These are phyloP conservation scores for Arachis stenosperma DNA, from an alignment of 306 rosid genomes.

Conservation along the genomic window DNA sequence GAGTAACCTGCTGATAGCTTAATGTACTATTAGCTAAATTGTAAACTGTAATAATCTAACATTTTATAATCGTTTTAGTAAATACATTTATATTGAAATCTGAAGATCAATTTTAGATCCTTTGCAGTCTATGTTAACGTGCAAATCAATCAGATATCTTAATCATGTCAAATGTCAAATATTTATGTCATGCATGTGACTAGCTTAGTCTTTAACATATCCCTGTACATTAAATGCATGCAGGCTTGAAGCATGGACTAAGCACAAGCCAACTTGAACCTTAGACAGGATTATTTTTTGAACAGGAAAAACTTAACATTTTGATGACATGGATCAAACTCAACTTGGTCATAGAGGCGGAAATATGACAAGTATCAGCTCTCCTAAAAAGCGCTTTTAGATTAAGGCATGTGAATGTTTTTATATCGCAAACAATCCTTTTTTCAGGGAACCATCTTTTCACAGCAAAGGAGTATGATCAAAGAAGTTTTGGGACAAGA, in stretches of 20 bases:
- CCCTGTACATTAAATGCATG: slow-evolving; percentile 7
- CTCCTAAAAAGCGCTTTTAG: slow-evolving; percentile 8
- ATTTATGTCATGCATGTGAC: background rate
- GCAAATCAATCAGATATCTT: slow-evolving; percentile 24
- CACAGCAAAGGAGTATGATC: slow-evolving; percentile 12
- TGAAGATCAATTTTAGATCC: slow-evolving; percentile 18
- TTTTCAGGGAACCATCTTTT: slow-evolving; percentile 17
- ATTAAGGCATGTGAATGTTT: slow-evolving; percentile 8
- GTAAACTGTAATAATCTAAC: background rate
- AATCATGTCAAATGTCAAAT: slow-evolving; percentile 6
- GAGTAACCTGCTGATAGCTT: background rate
- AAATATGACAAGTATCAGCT: slow-evolving; percentile 28
- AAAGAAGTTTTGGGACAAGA: slow-evolving; percentile 21
- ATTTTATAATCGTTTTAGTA: background rate
- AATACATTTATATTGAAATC: slow-evolving; percentile 1
- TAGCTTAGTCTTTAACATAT: slow-evolving; percentile 20
- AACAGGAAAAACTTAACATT: background rate
- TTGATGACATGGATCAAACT: slow-evolving; percentile 18
- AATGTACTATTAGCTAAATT: background rate
- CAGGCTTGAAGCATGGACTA: slow-evolving; percentile 17
- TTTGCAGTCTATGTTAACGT: slow-evolving; percentile 24
- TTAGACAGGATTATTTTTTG: background rate
- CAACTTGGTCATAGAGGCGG: slow-evolving; percentile 22
- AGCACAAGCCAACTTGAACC: slow-evolving; percentile 22
- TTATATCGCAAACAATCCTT: slow-evolving; percentile 30